phyloP scores from a whole-genome alignment of 2,329 filamentous ascomycete genomes.

The Corinectria fuckeliana region DNA sequence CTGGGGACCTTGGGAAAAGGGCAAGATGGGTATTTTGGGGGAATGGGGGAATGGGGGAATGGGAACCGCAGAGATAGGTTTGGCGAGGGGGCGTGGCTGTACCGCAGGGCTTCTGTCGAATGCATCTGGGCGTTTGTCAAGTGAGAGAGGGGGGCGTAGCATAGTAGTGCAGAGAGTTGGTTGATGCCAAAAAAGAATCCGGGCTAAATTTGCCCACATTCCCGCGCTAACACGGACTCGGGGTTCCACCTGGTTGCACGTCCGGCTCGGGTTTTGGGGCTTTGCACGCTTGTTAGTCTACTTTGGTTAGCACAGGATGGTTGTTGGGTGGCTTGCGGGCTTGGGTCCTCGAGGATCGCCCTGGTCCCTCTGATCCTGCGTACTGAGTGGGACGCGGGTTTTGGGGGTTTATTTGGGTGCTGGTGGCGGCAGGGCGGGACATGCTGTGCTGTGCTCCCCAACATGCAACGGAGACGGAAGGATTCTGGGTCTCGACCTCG shows the following conservation, averaged over 20 bases:
- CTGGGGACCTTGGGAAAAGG: slow-evolving; percentile 12
- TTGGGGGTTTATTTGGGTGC: background rate
- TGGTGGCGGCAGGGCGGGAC: background rate
- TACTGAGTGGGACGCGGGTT: too few species aligned
- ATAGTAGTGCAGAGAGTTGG: background rate
- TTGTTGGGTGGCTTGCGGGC: too few species aligned
- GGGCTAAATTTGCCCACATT: slow-evolving; percentile 32
- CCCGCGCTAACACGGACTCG: slow-evolving; percentile 10
- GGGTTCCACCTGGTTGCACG: slow-evolving; percentile 28
- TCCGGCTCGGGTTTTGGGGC: too few species aligned
- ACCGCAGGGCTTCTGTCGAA: too few species aligned
- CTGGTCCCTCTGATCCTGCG: background rate
- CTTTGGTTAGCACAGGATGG: too few species aligned
- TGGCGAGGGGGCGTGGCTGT: slow-evolving; percentile 7
- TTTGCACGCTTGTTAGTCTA: too few species aligned
- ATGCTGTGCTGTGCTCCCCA: background rate
- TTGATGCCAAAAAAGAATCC: slow-evolving; percentile 20
- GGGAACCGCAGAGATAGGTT: background rate
- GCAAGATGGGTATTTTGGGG: background rate
- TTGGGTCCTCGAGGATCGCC: background rate
- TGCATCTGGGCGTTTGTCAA: slow-evolving; percentile 7
- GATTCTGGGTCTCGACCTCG: too few species aligned
- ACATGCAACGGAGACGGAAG: too few species aligned
- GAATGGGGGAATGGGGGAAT: background rate
- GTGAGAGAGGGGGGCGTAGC: slow-evolving; percentile 10